Base-by-base conservation (phyloP, 129 eudicot genomes). In the Rutidosis leptorrhynchoides region DNA sequence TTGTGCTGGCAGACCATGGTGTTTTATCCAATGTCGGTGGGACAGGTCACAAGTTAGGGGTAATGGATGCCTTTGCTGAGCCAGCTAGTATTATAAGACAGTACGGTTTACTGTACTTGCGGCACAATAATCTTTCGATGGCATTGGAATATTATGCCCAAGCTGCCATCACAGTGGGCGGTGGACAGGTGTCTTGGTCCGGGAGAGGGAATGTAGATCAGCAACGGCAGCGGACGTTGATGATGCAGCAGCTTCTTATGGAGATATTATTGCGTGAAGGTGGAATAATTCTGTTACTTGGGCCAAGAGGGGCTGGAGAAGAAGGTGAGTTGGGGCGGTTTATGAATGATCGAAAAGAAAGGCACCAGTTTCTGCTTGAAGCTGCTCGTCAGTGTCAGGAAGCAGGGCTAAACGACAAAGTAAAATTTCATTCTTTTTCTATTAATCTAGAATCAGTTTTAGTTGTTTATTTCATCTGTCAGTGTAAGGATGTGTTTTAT, bases 321-420 rank as follows among this genome's bases (percentile, higher is more conserved):
- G 98, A 88, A 78, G 96, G 95, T 30, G 87, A 92, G 60, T 67
- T 92, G 29, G 81, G 83, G 8, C 78, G 96, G 68, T 82, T 88
- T 76, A 78, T 88, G 65, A 77, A 65, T 30, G 90, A 92, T 80
- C 81, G 74, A 27, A 79, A 78, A 57, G 67, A 78, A 26, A 80
- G 89, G 65, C 82, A 76, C 28, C 95, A 88, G 82, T 88, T 92
- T 84, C 69, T 92, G 81, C 73, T 88, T 70, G 95, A 92, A 85
- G 96, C 95, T 67, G 95, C 98, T 76, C 86, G 87, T 28, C 87
- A 85, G 63, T 92, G 98, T 80, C 92, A 82, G 80, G 95, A 88
- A 75, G 82, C 87, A 45, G 96, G 96, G 53, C 83, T 92, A 67
- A 88, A 85, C 73, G 98, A 92, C 61, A 86, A 92, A 62, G 98